Evolutionary conservation across 1,139 yeast genomes (phyloP).

Genomic region (Hansenula lynferdii): DNA sequence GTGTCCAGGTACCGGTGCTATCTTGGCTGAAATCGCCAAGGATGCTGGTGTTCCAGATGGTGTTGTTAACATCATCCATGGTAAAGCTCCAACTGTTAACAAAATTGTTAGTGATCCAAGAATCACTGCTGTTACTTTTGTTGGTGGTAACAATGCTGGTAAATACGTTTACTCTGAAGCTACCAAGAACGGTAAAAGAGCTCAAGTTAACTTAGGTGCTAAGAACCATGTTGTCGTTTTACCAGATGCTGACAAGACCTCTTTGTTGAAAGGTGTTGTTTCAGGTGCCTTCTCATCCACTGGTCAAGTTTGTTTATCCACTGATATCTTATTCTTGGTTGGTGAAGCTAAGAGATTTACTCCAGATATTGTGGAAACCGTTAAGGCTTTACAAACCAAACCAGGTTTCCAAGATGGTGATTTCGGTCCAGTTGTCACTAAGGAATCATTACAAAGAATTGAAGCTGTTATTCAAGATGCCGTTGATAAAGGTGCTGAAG

Average conservation of each 20-base stretch:
- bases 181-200: conserved; percentile 24
- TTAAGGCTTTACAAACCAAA: conserved; percentile 18
- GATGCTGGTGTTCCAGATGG: conserved; percentile 82
- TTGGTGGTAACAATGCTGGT: conserved; percentile 29
- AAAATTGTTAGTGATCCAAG: conserved; percentile 71
- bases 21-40: conserved; percentile 67
- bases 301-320: conserved; percentile 25
- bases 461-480: conserved; percentile 25
- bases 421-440: conserved; percentile 26
- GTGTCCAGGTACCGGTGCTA: conserved; percentile 76
- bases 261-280: conserved; percentile 23
- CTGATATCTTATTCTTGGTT: conserved; percentile 25
- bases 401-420: conserved; percentile 26
- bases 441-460: conserved; percentile 23
- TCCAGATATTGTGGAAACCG: conserved; percentile 23
- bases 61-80: conserved; percentile 70
- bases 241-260: conserved; percentile 26
- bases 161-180: conserved; percentile 25
- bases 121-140: conserved; percentile 63
- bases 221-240: conserved; percentile 26
- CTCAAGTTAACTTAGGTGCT: conserved; percentile 27
- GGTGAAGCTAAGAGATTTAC: conserved; percentile 24
- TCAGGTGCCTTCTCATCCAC: conserved; percentile 27
- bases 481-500: conserved; percentile 32
- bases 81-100: conserved; percentile 72